Conservation (phyloP, 345 rosid genomes). For the Dimocarpus longan region DNA sequence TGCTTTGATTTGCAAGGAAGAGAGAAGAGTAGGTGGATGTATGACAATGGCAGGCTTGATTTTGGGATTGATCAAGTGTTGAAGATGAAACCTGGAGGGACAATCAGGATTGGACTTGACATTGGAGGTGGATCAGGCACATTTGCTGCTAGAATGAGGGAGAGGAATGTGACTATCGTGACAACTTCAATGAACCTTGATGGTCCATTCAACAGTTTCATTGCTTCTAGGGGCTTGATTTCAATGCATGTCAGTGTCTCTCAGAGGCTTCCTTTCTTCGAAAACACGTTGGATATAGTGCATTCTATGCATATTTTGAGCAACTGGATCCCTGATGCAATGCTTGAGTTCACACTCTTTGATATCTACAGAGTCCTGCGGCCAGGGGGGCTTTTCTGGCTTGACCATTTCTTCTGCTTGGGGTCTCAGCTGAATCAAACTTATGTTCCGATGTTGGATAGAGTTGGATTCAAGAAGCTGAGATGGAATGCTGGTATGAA, state of each 20-base stretch:
- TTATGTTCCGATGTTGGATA: conserved; percentile 37
- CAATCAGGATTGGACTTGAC: conserved; percentile 51
- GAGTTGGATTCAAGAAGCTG: conserved; percentile 46
- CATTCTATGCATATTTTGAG: conserved; percentile 55
- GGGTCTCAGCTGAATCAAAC: conserved; percentile 52
- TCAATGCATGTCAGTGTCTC: conserved; percentile 47
- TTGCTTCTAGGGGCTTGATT: conserved; percentile 53
- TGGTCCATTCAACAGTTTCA: conserved; percentile 58
- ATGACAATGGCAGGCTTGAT: conserved; percentile 39
- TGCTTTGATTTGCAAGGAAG: conserved; percentile 50
- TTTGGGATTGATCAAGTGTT: conserved; percentile 50
- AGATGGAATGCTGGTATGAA: conserved; percentile 49
- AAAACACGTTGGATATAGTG: conserved; percentile 55
- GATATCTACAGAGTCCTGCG: conserved; percentile 55
- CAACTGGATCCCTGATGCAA: conserved; percentile 50
- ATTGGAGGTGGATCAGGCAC: conserved; percentile 51
- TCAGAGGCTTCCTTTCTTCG: conserved; percentile 58
- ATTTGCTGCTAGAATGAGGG: conserved; percentile 65
- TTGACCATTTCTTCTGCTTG: conserved; percentile 55
- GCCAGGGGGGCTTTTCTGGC: conserved; percentile 61
- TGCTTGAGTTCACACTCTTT: conserved; percentile 48
- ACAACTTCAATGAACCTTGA: conserved; percentile 53
- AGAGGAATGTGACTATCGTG: conserved; percentile 48
- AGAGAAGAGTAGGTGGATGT: conserved; percentile 44
- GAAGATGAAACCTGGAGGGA: conserved; percentile 25